Conservation (phyloP, 257 asterid species). For the Ilex aquifolium region DNA sequence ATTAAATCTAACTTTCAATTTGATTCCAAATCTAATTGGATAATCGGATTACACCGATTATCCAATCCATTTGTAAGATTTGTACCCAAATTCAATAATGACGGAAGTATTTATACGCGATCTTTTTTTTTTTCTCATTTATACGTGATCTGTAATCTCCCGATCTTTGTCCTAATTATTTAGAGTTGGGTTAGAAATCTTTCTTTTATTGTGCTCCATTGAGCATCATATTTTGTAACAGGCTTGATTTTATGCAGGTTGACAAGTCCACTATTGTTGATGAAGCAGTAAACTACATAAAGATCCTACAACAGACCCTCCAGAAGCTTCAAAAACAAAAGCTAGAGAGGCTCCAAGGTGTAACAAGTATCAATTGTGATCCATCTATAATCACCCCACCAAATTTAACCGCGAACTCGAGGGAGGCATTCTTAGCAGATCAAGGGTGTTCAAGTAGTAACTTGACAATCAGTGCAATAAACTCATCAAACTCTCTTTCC, state of each 20-base stretch:
- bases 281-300: constrained; percentile 53
- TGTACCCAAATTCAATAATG: no score
- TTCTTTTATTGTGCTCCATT: neutral
- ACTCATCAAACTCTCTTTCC: neutral
- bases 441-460: constrained; percentile 28
- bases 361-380: constrained; percentile 3
- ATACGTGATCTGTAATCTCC: no score
- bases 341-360: constrained; percentile 31
- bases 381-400: constrained; percentile 12
- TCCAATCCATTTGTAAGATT: no score
- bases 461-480: no score
- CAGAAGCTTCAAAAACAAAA: constrained; percentile 39
- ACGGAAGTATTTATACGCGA: no score
- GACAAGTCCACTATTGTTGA: constrained; percentile 73
- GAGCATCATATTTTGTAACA: no score
- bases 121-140: no score
- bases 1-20: no score
- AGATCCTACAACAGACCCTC: constrained; percentile 26
- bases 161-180: no score
- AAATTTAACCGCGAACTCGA: constrained; percentile 18
- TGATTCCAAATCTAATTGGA: no score
- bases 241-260: constrained; percentile 30
- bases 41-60: no score
- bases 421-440: constrained; percentile 47
- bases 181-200: neutral